A percentile compares a stretch with the other conserved stretches of the same genome.
phyloP scores from a whole-genome alignment of 352 stramenopile genomes.

The Phytophthora pini region DNA sequence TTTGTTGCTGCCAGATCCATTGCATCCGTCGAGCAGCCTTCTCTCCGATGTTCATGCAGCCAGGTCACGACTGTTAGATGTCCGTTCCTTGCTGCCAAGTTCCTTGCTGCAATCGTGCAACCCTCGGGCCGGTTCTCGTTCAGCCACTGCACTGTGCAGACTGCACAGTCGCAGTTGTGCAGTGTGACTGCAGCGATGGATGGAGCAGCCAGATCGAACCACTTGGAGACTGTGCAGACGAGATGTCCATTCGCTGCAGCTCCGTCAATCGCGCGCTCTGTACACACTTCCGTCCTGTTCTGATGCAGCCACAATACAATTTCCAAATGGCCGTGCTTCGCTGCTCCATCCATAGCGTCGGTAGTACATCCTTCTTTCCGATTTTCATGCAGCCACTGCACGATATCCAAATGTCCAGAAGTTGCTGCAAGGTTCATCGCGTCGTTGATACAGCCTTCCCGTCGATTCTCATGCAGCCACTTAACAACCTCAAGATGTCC shows the following conservation, averaged over 20 bases:
- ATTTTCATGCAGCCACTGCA: slow-evolving; percentile 30
- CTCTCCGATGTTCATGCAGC: too few species aligned
- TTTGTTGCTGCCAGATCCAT: too few species aligned
- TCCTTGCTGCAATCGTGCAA: too few species aligned
- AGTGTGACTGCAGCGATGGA: too few species aligned
- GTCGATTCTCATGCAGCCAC: slow-evolving; percentile 26
- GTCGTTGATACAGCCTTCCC: slow-evolving; percentile 28
- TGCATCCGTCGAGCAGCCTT: too few species aligned
- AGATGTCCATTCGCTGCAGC: slow-evolving; percentile 34
- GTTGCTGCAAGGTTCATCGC: slow-evolving; percentile 32
- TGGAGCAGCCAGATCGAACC: too few species aligned
- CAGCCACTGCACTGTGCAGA: too few species aligned
- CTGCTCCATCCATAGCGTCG: slow-evolving; percentile 28
- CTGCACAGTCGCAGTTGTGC: too few species aligned
- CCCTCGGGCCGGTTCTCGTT: too few species aligned
- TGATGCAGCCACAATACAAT: slow-evolving; percentile 30
- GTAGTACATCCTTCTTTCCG: slow-evolving; percentile 28
- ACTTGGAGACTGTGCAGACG: too few species aligned
- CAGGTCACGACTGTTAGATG: too few species aligned
- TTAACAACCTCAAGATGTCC: slow-evolving; percentile 58
- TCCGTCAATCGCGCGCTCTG: slow-evolving; percentile 31
- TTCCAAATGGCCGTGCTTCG: slow-evolving; percentile 27
- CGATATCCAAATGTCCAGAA: slow-evolving; percentile 24
- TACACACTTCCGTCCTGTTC: slow-evolving; percentile 34
- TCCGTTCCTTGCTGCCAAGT: too few species aligned